These are phyloP conservation scores for Salix arbutifolia DNA, from an alignment of 345 rosid genomes.

Conservation along the genomic window DNA sequence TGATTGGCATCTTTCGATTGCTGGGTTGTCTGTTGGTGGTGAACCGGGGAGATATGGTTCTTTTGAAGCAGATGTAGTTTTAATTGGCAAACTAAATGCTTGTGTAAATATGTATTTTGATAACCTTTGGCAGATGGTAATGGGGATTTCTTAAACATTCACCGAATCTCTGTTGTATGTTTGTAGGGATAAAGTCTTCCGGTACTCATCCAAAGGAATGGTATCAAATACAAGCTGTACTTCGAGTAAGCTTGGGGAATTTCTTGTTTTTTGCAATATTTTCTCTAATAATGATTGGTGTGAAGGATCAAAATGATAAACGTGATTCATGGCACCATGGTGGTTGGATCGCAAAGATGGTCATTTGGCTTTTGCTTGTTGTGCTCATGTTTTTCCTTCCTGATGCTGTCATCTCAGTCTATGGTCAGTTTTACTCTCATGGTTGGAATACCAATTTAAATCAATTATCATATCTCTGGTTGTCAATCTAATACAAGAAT, in stretches of 20 bases:
- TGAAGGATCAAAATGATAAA: conserved; percentile 84
- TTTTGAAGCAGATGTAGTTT: not conserved
- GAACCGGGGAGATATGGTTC: not conserved
- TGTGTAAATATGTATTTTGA: not conserved
- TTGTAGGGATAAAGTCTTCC: conserved; percentile 76
- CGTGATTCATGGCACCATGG: conserved; percentile 97
- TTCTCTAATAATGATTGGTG: conserved; percentile 85
- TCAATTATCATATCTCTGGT: not conserved
- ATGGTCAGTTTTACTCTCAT: conserved; percentile 48
- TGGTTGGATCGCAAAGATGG: conserved; percentile 90
- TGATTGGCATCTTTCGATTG: not conserved
- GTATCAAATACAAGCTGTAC: conserved; percentile 87
- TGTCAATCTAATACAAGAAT: no score
- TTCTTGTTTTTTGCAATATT: conserved; percentile 67
- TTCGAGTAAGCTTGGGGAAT: conserved; percentile 92
- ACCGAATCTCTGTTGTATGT: conserved; percentile 1
- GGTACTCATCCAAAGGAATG: conserved; percentile 63
- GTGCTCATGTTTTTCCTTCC: conserved; percentile 92
- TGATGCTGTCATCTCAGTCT: conserved; percentile 55
- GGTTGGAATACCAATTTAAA: not conserved
- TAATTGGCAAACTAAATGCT: not conserved
- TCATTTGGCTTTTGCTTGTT: conserved; percentile 72
- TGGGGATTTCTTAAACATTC: no score
- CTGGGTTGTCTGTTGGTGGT: not conserved
- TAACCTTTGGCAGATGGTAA: not conserved